Conservation (phyloP, 1,284 basidiomycete genomes). For the Ceratobasidium sp. region DNA sequence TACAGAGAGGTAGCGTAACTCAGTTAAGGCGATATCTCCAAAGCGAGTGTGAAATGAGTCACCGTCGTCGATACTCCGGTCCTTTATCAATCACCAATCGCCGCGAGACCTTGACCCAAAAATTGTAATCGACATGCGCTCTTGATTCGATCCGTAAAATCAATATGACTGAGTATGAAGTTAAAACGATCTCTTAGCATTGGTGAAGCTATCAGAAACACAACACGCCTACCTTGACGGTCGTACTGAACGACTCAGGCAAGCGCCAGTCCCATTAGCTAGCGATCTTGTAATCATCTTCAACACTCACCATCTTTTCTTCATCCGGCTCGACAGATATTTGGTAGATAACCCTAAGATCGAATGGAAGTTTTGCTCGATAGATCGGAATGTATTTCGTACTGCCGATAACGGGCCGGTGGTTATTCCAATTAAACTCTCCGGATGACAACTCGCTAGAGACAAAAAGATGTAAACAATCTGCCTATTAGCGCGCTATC, state of each 20-base stretch:
- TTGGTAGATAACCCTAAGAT: background rate
- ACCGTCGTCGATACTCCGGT: background rate
- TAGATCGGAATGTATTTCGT: constrained; percentile 2
- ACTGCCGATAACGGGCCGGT: constrained; percentile 6
- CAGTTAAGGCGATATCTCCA: too few relatives aligned
- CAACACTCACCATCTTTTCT: background rate
- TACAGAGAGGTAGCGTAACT: too few relatives aligned
- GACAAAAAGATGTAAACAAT: background rate
- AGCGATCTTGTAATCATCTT: background rate
- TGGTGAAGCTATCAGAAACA: background rate
- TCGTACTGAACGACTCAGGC: background rate
- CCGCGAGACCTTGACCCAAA: constrained; percentile 18
- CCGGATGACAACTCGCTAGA: background rate
- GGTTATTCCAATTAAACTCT: background rate
- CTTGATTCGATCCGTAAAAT: constrained; percentile 1
- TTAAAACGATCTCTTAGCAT: background rate
- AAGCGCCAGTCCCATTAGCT: background rate
- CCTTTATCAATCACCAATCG: background rate
- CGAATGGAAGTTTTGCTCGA: background rate
- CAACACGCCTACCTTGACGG: too few relatives aligned
- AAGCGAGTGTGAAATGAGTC: too few relatives aligned
- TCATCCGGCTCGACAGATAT: constrained; percentile 7
- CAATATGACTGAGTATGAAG: background rate
- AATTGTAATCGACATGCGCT: constrained; percentile 11
- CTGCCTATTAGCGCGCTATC: background rate